Percentiles rank a stretch among this genome's conserved stretches.
These are phyloP conservation scores for Avena eriantha DNA, from an alignment of 176 grass and related monocot genomes.

Conservation along the genomic window DNA sequence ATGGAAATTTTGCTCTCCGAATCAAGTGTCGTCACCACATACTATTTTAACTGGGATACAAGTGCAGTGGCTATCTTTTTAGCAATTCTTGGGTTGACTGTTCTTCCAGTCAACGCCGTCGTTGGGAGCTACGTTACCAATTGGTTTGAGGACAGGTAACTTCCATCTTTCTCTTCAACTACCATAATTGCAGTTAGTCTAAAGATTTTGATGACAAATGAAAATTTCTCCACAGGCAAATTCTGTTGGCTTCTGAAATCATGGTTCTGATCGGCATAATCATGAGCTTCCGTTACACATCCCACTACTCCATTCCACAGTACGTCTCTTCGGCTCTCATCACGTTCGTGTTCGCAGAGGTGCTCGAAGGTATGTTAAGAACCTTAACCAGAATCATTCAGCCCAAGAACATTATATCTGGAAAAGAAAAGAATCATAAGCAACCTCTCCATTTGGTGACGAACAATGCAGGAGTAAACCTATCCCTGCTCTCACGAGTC, in stretches of 20 bases:
- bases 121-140: constrained; percentile 93
- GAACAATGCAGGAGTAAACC: constrained; percentile 72
- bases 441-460: constrained; percentile 11
- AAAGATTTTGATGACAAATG: neutral
- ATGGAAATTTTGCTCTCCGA: constrained; percentile 98
- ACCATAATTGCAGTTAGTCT: neutral
- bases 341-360: constrained; percentile 89
- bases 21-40: constrained; percentile 85
- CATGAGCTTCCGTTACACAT: constrained; percentile 79
- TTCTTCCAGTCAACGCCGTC: constrained; percentile 92
- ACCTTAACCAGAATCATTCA: neutral
- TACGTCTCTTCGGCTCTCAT: constrained; percentile 86
- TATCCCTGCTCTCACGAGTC: constrained; percentile 85
- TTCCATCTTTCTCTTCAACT: neutral
- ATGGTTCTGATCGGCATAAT: constrained; percentile 83
- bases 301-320: constrained; percentile 70
- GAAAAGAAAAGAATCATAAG: neutral
- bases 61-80: constrained; percentile 85
- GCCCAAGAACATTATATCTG: neutral
- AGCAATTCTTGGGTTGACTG: constrained; percentile 79
- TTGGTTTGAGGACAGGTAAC: constrained; percentile 93
- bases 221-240: constrained; percentile 65
- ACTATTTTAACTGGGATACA: constrained; percentile 92
- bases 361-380: constrained; percentile 82
- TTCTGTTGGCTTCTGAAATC: constrained; percentile 82